Conservation (phyloP, 2,329 filamentous ascomycete genomes). For the Phialophora expanda region DNA sequence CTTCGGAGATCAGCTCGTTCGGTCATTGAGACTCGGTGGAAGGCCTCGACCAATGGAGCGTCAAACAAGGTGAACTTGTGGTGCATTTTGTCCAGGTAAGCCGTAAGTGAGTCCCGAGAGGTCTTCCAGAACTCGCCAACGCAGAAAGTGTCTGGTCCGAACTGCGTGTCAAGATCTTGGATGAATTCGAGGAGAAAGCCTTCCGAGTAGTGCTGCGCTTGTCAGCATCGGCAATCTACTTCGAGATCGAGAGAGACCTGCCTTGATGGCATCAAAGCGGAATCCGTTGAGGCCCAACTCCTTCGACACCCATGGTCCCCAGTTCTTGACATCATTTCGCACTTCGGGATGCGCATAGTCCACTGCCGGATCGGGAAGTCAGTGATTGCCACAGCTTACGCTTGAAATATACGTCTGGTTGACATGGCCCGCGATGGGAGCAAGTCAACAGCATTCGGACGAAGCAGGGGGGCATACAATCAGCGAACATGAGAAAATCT, state of each 20-base stretch:
- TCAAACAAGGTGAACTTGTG: conserved; percentile 67
- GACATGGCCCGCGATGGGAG: not conserved
- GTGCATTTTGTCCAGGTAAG: conserved; percentile 61
- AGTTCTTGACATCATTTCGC: conserved; percentile 62
- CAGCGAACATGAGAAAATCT: conserved; percentile 74
- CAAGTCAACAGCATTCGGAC: not conserved
- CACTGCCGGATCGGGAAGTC: not conserved
- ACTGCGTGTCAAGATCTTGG: conserved; percentile 54
- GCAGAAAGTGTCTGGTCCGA: conserved; percentile 63
- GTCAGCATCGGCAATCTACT: not conserved
- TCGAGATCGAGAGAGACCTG: not conserved
- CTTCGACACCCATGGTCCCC: conserved; percentile 67
- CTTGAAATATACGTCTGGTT: not conserved
- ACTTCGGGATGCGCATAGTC: conserved; percentile 67
- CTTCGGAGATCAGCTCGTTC: conserved; percentile 62
- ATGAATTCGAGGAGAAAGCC: conserved; percentile 64
- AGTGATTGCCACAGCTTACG: not conserved
- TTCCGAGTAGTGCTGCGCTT: conserved; percentile 63
- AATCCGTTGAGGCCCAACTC: conserved; percentile 65
- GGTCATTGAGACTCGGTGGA: conserved; percentile 61
- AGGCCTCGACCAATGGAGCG: conserved; percentile 68
- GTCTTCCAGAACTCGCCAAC: conserved; percentile 60
- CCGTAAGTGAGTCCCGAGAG: conserved; percentile 58
- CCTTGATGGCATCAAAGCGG: conserved; percentile 66
- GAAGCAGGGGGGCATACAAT: conserved; percentile 47